These are phyloP conservation scores for Hypoxylon rubiginosum DNA, from an alignment of 2,329 filamentous ascomycete genomes.

Conservation along the genomic window DNA sequence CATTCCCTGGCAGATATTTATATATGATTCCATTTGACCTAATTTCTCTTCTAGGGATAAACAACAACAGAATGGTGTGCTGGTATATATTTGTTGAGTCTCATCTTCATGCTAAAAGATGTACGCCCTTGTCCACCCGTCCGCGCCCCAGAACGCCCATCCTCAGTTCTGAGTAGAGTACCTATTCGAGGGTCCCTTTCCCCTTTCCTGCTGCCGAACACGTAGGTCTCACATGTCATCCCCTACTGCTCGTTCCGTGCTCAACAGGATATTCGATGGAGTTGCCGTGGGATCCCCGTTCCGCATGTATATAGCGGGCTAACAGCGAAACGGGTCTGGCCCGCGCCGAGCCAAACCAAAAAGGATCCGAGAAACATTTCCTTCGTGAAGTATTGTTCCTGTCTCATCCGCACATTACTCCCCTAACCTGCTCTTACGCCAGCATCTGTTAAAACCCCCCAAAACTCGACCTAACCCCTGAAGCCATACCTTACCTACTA, in stretches of 20 bases:
- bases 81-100: slow-evolving; percentile 7
- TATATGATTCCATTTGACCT: neutral
- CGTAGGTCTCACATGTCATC: neutral
- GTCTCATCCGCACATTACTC: too few species aligned
- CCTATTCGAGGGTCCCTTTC: too few species aligned
- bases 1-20: neutral
- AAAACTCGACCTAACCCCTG: too few species aligned
- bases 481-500: too few species aligned
- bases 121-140: neutral
- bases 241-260: neutral
- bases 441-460: too few species aligned
- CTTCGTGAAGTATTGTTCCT: too few species aligned
- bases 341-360: too few species aligned
- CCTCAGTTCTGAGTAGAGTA: neutral
- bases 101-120: neutral
- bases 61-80: neutral
- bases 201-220: neutral
- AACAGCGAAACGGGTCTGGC: too few species aligned
- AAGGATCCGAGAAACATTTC: too few species aligned
- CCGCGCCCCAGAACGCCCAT: neutral
- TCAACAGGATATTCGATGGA: neutral
- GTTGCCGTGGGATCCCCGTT: neutral
- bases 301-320: too few species aligned
- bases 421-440: too few species aligned
- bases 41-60: neutral